Percentiles rank a stretch among this genome's conserved stretches.
phyloP scores from a whole-genome alignment of 2,329 filamentous ascomycete genomes.

The Phialocephala sp. region DNA sequence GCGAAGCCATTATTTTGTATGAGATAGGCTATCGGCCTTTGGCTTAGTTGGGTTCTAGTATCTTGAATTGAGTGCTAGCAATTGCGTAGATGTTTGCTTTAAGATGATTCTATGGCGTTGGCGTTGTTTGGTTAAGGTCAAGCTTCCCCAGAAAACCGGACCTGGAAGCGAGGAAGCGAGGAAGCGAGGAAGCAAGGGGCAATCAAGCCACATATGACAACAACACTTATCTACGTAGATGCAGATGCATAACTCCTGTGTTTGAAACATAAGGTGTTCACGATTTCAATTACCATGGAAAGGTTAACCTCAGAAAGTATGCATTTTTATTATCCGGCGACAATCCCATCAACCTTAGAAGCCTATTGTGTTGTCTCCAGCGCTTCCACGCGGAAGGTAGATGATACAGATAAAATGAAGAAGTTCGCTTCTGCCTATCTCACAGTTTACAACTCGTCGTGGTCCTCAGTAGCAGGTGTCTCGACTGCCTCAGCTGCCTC shows the following conservation, averaged over 20 bases:
- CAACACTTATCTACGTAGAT: no score
- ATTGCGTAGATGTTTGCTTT: background rate
- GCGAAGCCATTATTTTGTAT: slow-evolving; percentile 49
- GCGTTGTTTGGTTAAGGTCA: background rate
- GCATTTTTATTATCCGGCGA: slow-evolving; percentile 23
- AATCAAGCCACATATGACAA: background rate
- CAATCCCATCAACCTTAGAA: slow-evolving; percentile 19
- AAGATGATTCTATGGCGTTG: background rate
- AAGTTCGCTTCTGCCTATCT: slow-evolving; percentile 21
- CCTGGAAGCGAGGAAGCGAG: background rate
- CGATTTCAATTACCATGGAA: background rate
- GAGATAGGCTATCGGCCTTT: background rate
- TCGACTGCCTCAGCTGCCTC: slow-evolving; percentile 51
- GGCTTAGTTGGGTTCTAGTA: background rate
- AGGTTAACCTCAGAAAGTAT: background rate
- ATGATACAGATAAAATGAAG: slow-evolving; percentile 37
- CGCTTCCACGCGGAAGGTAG: slow-evolving; percentile 24
- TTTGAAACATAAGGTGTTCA: background rate
- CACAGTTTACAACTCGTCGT: slow-evolving; percentile 77
- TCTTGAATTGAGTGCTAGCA: background rate
- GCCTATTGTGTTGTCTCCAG: slow-evolving; percentile 15
- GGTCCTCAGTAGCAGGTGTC: slow-evolving; percentile 46
- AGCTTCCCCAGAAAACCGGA: slow-evolving; percentile 14
- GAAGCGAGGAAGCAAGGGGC: background rate
- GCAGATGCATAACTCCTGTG: no score